These are phyloP conservation scores for Fusarium sp. DNA, from an alignment of 2,329 filamentous ascomycete genomes.

Conservation along the genomic window DNA sequence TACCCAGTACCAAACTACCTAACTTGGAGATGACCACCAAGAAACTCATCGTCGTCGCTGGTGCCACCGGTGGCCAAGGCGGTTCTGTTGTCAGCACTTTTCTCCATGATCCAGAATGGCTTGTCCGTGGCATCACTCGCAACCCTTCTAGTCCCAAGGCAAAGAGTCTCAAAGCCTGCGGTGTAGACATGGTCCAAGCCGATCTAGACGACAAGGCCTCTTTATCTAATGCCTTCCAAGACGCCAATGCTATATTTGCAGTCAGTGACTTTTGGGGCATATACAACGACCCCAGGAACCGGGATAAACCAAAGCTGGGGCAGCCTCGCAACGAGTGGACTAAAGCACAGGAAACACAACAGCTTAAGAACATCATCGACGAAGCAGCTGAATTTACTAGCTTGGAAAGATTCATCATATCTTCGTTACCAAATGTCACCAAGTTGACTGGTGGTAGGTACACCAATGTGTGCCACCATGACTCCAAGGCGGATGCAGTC, in stretches of 20 bases:
- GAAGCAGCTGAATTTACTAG: background rate
- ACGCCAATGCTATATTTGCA: constrained; percentile 6
- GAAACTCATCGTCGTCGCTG: constrained; percentile 12
- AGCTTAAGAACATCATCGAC: constrained; percentile 12
- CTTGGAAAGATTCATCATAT: constrained; percentile 6
- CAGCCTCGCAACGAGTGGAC: constrained; percentile 7
- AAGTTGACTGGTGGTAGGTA: constrained; percentile 7
- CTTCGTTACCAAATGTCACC: constrained; percentile 3
- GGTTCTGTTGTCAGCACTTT: constrained; percentile 14
- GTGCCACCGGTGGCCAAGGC: constrained; percentile 15
- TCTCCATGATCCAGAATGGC: constrained; percentile 4
- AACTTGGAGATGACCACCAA: background rate
- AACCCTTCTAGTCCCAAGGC: constrained; percentile 10
- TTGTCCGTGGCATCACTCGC: constrained; percentile 16
- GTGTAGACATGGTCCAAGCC: constrained; percentile 13
- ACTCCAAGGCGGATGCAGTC: constrained; percentile 13
- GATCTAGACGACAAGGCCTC: constrained; percentile 10
- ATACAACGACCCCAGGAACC: constrained; percentile 1
- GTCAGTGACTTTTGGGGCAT: constrained; percentile 17
- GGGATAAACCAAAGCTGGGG: background rate
- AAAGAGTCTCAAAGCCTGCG: background rate
- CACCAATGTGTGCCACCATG: constrained; percentile 3
- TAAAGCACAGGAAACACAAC: constrained; percentile 6
- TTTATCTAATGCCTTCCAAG: constrained; percentile 5
- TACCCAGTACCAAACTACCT: background rate